Conservation (phyloP, 305 asterid species). For the Solanum hybrid region DNA sequence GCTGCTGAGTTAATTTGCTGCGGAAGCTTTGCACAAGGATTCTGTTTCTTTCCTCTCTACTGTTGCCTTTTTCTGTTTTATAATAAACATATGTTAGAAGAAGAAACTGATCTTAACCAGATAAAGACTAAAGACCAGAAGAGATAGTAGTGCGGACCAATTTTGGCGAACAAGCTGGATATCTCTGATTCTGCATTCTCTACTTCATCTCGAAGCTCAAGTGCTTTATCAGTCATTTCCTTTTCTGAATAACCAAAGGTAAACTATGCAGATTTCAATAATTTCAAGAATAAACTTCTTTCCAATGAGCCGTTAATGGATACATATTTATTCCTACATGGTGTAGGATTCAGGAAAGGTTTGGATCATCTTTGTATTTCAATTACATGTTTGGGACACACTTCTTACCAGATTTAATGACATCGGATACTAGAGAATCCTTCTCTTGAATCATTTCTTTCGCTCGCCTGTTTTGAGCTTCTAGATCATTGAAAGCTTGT, state of each 20-base stretch:
- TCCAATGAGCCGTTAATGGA: neutral
- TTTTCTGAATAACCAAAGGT: constrained; percentile 21
- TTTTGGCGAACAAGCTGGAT: constrained; percentile 31
- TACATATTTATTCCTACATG: neutral
- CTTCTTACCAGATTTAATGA: constrained; percentile 35
- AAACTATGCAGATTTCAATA: neutral
- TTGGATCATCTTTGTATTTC: neutral
- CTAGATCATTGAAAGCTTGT: constrained; percentile 31
- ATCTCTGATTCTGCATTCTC: constrained; percentile 43
- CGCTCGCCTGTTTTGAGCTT: constrained; percentile 24
- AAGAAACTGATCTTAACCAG: neutral
- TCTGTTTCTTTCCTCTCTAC: constrained; percentile 37
- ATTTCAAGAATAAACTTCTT: neutral
- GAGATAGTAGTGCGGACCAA: constrained; percentile 24
- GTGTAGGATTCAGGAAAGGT: neutral
- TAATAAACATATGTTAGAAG: neutral
- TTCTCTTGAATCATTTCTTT: constrained; percentile 30
- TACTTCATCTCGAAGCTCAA: constrained; percentile 43
- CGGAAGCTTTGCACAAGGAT: constrained; percentile 20
- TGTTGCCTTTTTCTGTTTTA: constrained; percentile 32
- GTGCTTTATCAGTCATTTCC: constrained; percentile 34
- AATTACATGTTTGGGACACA: neutral
- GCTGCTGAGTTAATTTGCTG: constrained; percentile 38
- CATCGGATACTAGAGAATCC: constrained; percentile 25
- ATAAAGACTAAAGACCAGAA: neutral